Percentiles rank a stretch among this genome's conserved stretches.
These are phyloP conservation scores for Suillus spraguei DNA, from an alignment of 768 basidiomycete species.

Conservation along the genomic window DNA sequence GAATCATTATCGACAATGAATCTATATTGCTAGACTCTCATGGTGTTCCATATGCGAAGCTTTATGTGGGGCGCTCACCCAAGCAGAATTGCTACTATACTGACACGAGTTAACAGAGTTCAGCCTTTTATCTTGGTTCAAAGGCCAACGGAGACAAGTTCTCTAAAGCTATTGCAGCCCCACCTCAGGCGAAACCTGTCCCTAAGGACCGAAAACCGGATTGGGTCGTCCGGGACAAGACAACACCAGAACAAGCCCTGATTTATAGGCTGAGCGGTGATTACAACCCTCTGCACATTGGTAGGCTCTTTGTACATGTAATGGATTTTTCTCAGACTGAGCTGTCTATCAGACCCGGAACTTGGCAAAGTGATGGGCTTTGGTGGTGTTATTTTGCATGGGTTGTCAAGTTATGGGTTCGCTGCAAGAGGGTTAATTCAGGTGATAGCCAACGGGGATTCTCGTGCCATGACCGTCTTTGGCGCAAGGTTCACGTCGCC, in stretches of 20 bases:
- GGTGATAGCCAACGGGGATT: conserved; percentile 60
- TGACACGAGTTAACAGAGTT: conserved; percentile 40
- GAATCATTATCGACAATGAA: conserved; percentile 72
- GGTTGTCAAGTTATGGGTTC: conserved; percentile 81
- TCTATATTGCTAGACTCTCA: conserved; percentile 61
- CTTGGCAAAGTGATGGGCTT: conserved; percentile 78
- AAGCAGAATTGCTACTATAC: neutral
- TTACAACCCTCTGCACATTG: conserved; percentile 79
- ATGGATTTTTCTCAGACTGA: neutral
- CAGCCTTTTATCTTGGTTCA: conserved; percentile 71
- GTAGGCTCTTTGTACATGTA: conserved; percentile 34
- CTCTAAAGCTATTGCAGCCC: conserved; percentile 59
- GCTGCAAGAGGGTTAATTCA: conserved; percentile 75
- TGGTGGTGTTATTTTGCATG: conserved; percentile 85
- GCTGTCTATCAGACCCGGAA: conserved; percentile 54
- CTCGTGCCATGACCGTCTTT: conserved; percentile 64
- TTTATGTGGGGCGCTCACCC: conserved; percentile 48
- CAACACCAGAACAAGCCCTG: conserved; percentile 66
- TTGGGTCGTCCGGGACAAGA: conserved; percentile 62
- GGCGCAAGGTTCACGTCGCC: conserved; percentile 81
- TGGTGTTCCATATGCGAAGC: conserved; percentile 60
- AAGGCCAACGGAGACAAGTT: conserved; percentile 65
- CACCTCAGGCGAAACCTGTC: conserved; percentile 60
- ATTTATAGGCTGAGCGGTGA: conserved; percentile 77
- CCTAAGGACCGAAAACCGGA: conserved; percentile 65